Conservation (phyloP, 2,329 filamentous ascomycete genomes). For the Balansia obtecta region DNA sequence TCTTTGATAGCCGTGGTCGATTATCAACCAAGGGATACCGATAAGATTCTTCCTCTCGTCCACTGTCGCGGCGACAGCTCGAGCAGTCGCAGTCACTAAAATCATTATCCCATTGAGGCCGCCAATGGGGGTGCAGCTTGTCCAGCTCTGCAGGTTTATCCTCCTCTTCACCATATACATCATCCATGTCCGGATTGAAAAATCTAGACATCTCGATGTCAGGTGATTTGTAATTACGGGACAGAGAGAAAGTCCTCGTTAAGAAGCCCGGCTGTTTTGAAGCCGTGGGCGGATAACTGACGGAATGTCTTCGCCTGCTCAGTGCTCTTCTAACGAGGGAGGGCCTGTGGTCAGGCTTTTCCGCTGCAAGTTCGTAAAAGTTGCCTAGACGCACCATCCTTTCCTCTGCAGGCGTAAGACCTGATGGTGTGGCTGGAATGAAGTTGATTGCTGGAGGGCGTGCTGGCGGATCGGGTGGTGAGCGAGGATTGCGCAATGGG, state of each 20-base stretch:
- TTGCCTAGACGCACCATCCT: slow-evolving; percentile 40
- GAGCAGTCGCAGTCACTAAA: slow-evolving; percentile 20
- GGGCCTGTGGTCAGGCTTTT: slow-evolving; percentile 31
- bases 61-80: slow-evolving; percentile 20
- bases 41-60: slow-evolving; percentile 28
- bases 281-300: slow-evolving; percentile 28
- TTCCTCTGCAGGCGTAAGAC: slow-evolving; percentile 41
- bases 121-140: slow-evolving; percentile 49
- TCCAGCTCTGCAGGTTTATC: slow-evolving; percentile 37
- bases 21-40: slow-evolving; percentile 37
- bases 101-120: slow-evolving; percentile 34
- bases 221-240: slow-evolving; percentile 24
- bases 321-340: slow-evolving; percentile 44
- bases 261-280: slow-evolving; percentile 31
- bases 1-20: slow-evolving; percentile 30
- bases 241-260: slow-evolving; percentile 40
- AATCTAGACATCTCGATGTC: slow-evolving; percentile 15
- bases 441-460: slow-evolving; percentile 38
- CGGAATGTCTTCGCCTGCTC: slow-evolving; percentile 31
- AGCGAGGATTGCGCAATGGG: slow-evolving; percentile 48
- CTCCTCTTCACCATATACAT: slow-evolving; percentile 28
- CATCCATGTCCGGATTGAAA: slow-evolving; percentile 15
- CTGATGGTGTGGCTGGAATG: slow-evolving; percentile 51
- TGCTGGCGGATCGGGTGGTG: slow-evolving; percentile 40
- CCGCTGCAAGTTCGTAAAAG: slow-evolving; percentile 35